Evolutionary conservation across 2,329 filamentous ascomycete genomes (phyloP), one percentile per base, ranked within the genome.

Genomic region (Neoarthrinium moseri): DNA sequence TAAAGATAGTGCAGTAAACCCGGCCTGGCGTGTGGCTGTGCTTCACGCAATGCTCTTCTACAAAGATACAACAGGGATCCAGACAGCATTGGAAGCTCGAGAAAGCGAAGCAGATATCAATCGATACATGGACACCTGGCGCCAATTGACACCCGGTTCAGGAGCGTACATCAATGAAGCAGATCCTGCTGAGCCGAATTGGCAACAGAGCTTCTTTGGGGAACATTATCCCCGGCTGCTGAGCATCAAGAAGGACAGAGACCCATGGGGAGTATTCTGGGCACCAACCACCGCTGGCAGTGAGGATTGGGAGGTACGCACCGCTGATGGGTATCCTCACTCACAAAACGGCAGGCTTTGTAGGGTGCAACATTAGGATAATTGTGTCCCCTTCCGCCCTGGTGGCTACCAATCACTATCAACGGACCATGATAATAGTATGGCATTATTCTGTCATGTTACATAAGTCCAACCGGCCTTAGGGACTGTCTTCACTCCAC

Each of bases 11-110:
- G 66, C 67, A 6, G 57, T 70, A 11, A 71, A 71, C 42, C 73
- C 72, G 3, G 72, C 71, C 2, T 76, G 71, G 64, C 60, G 73
- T 20, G 18, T 12, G 4, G 38, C 38, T 4, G 27, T 29, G 4
- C 8, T 41, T 2, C 38, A 41, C 10, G 38, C 23, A 2, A 41
- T 41, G 23, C 23, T 41, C 24, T 41, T 41, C 12, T 41, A 41
- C 26, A 41, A 41, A n/a, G 38, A 41, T 23, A 18, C 11, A 17
- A 15, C 20, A 3, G 38, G 38, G n/a, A n/a, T 41, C 10, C 38
- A 41, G 38, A 41, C 38, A 17, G 38, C 38, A 13, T 12, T 20
- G 15, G 15, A 41, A 29, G 38, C 38, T 11, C 24, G 24, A 7
- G 15, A 29, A 12, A 41, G 38, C 38, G 24, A 41, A 20, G 24